phyloP scores from a whole-genome alignment of 2,329 filamentous ascomycete species.

The Fusarium nisikadoi region DNA sequence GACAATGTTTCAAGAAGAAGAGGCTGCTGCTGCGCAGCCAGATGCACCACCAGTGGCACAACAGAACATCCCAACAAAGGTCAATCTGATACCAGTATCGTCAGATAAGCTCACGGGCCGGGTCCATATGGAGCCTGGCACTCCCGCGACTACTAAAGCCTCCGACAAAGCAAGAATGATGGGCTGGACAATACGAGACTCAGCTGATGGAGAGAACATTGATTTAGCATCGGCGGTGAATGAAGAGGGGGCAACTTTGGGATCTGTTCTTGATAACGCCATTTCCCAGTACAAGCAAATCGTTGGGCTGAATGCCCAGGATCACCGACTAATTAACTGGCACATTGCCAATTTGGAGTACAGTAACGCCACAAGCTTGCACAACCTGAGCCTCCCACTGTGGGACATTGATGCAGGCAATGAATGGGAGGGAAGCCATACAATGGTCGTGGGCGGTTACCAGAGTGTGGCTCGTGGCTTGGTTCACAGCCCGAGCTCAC shows the following conservation, averaged over 20 bases:
- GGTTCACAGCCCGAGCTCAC: constrained; percentile 77
- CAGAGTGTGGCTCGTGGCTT: constrained; percentile 91
- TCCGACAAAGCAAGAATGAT: constrained; percentile 81
- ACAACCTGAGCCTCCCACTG: constrained; percentile 84
- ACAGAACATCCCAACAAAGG: constrained; percentile 62
- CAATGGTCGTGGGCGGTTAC: constrained; percentile 93
- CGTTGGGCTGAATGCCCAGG: constrained; percentile 83
- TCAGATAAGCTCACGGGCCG: constrained; percentile 77
- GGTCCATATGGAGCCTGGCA: constrained; percentile 76
- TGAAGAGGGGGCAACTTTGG: constrained; percentile 77
- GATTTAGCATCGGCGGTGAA: constrained; percentile 75
- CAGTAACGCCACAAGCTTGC: constrained; percentile 90
- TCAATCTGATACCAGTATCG: constrained; percentile 70
- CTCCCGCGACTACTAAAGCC: constrained; percentile 75
- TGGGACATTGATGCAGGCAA: constrained; percentile 99
- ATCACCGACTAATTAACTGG: constrained; percentile 94
- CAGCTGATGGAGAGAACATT: constrained; percentile 72
- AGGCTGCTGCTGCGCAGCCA: constrained; percentile 71
- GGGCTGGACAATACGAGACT: constrained; percentile 80
- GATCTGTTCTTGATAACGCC: constrained; percentile 92
- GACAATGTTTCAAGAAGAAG: constrained; percentile 77
- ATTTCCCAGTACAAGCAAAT: constrained; percentile 87
- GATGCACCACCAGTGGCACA: constrained; percentile 64
- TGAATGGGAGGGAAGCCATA: constrained; percentile 95
- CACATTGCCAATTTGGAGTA: constrained; percentile 98